Evolutionary conservation across 768 basidiomycete species (phyloP).

Genomic region (Suillus paluster): DNA sequence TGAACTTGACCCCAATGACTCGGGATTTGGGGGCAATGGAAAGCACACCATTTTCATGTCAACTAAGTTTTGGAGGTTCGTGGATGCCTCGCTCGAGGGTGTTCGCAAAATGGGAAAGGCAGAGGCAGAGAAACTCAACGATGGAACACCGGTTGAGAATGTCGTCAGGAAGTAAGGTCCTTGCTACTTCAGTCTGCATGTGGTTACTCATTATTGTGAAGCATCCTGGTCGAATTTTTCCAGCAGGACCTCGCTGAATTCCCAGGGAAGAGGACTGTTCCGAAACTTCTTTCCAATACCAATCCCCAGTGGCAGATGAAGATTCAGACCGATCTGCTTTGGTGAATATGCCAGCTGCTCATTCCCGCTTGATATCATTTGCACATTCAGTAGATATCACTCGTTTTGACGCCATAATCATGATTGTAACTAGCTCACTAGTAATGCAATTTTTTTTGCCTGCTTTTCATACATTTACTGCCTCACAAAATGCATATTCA

Average conservation of each 20-base stretch:
- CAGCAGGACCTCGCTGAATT: slow-evolving; percentile 7
- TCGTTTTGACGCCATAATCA: too few species aligned
- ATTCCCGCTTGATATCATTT: neutral
- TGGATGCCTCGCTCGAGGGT: neutral
- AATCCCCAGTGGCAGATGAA: slow-evolving; percentile 8
- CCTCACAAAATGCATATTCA: too few species aligned
- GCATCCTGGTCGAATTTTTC: slow-evolving; percentile 6
- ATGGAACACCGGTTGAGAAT: neutral
- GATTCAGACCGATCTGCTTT: neutral
- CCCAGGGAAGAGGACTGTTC: neutral
- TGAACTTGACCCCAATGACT: neutral
- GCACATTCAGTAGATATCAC: too few species aligned
- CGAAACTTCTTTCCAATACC: neutral
- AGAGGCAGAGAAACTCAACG: neutral
- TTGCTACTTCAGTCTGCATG: neutral
- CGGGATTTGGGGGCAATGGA: neutral
- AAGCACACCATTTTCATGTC: neutral
- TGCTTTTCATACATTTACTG: too few species aligned
- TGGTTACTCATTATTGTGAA: neutral
- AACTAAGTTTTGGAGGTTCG: slow-evolving; percentile 7
- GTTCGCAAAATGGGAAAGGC: neutral
- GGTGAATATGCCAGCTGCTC: neutral
- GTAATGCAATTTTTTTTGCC: too few species aligned
- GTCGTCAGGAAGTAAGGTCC: neutral
- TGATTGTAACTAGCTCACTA: too few species aligned